Evolutionary conservation across 805 yeast species (phyloP).

Genomic region (Wickerhamomyces silvicola): DNA sequence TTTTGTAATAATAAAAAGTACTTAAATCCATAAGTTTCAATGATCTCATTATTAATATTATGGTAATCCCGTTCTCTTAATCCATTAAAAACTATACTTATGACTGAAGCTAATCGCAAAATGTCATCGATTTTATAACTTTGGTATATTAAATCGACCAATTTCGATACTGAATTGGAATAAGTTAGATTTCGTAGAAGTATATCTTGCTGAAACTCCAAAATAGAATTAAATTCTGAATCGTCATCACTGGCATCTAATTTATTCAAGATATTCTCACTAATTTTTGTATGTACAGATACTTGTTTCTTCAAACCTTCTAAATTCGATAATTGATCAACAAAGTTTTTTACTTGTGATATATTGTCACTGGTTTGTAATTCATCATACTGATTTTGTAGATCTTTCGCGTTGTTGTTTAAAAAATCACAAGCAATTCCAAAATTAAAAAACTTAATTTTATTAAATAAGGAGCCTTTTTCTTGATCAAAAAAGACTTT

Average conservation of each 20-base stretch:
- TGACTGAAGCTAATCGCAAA: slow-evolving; percentile 47
- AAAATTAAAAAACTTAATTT: slow-evolving; percentile 64
- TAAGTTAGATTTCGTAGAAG: slow-evolving; percentile 46
- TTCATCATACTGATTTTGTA: slow-evolving; percentile 64
- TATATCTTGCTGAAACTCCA: slow-evolving; percentile 67
- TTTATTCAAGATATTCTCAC: slow-evolving; percentile 52
- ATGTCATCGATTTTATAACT: slow-evolving; percentile 36
- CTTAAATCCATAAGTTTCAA: slow-evolving; percentile 60
- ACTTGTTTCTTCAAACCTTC: slow-evolving; percentile 64
- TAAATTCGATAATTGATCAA: slow-evolving; percentile 58
- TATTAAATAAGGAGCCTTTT: slow-evolving; percentile 35
- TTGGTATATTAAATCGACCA: slow-evolving; percentile 46
- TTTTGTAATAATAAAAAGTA: slow-evolving; percentile 41
- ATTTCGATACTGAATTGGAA: slow-evolving; percentile 25
- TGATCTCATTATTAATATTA: slow-evolving; percentile 44
- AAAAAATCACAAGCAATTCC: slow-evolving; percentile 70
- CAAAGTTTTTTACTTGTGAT: slow-evolving; percentile 64
- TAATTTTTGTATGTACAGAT: slow-evolving; percentile 66
- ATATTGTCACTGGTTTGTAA: slow-evolving; percentile 51
- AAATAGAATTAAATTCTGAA: slow-evolving; percentile 32
- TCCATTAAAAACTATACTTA: slow-evolving; percentile 63
- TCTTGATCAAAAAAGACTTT: slow-evolving; percentile 17
- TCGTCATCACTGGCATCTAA: slow-evolving; percentile 28
- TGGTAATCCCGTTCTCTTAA: slow-evolving; percentile 58
- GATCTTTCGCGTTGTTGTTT: slow-evolving; percentile 60